Base-by-base conservation (phyloP, 2,329 filamentous ascomycete species). In the Microdochium nivale region DNA sequence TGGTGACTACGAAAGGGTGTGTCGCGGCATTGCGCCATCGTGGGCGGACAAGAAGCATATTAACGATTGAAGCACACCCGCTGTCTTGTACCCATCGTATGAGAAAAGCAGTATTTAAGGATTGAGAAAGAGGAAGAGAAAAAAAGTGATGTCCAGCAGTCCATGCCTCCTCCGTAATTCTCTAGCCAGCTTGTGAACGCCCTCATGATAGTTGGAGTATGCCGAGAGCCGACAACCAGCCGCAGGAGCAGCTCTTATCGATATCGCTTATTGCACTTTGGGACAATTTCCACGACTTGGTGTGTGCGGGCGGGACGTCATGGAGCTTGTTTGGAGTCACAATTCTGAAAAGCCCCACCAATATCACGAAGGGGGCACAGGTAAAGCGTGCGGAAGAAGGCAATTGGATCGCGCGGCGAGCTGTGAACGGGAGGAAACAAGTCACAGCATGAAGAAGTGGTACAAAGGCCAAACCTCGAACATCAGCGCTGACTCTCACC, bases 1-100 rank as follows among this genome's bases (percentile, higher is more conserved):
- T 55, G 65, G 67, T 53, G 86, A 90, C 63, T 91, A 90, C 62
- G 85, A 89, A 65, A 77, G 77, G 50, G 86, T 91, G n/a, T 91
- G 87, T 63, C 78, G 85, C 51, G 68, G 70, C 14, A 76, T 86
- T 32, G 69, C 76, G 54, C 83, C 83, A 13, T 84, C 80, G 8
- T 87, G 83, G 83, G 76, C 77, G 13, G 80, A 84, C 58, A 72
- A 72, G 46, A 80, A 79, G 60, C 72, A 75, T 46, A 73, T 82
- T 44, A 63, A 81, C 51, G 83, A 87, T 63, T 87, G 59, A 54
- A 52, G 16, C 16, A 30, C 27, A 30, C 11, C 27, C 11, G 27
- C 27, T 5, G 27, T 11, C 5, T 5, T 5, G 5, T 11, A 30
- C 5, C 27, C 5, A 30, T 30, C 27, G 27, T 30, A 30, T 5